These are phyloP conservation scores for Colletotrichum acutatum DNA, from an alignment of 2,329 filamentous ascomycete species.

Conservation along the genomic window DNA sequence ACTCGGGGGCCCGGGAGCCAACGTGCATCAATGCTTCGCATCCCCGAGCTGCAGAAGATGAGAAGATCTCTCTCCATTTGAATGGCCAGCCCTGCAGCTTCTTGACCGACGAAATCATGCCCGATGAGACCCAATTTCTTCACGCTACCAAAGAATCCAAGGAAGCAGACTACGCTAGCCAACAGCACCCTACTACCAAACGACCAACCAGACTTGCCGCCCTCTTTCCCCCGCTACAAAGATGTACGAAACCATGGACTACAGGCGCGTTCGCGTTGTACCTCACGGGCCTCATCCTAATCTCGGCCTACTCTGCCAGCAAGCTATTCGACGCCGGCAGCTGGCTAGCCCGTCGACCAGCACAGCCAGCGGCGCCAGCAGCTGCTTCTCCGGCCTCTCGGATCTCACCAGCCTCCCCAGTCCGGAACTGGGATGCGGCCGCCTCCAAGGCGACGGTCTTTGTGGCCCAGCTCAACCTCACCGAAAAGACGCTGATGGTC, in stretches of 20 bases:
- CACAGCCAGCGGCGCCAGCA: constrained; percentile 12
- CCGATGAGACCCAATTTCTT: constrained; percentile 20
- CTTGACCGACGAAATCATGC: constrained; percentile 29
- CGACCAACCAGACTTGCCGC: background rate
- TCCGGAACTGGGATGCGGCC: constrained; percentile 69
- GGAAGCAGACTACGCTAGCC: background rate
- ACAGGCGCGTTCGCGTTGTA: constrained; percentile 23
- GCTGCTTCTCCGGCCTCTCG: constrained; percentile 24
- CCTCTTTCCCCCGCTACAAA: background rate
- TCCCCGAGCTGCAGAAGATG: constrained; percentile 28
- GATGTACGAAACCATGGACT: constrained; percentile 27
- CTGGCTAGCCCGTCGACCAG: constrained; percentile 27
- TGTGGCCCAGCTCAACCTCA: constrained; percentile 75
- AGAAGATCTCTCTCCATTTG: constrained; percentile 26
- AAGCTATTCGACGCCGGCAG: constrained; percentile 33
- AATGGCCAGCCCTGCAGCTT: constrained; percentile 33
- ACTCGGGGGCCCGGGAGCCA: constrained; percentile 25
- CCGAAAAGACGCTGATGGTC: constrained; percentile 83
- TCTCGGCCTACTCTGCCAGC: constrained; percentile 33
- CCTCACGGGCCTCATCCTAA: constrained; percentile 36
- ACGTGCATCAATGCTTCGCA: constrained; percentile 30
- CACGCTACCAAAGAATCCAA: constrained; percentile 3
- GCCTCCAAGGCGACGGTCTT: constrained; percentile 77
- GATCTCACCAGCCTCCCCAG: constrained; percentile 12
- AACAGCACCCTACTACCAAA: background rate